Evolutionary conservation across 305 asterid species (phyloP), one percentile per base, ranked within the genome.

Genomic region (Solanum hybrid): DNA sequence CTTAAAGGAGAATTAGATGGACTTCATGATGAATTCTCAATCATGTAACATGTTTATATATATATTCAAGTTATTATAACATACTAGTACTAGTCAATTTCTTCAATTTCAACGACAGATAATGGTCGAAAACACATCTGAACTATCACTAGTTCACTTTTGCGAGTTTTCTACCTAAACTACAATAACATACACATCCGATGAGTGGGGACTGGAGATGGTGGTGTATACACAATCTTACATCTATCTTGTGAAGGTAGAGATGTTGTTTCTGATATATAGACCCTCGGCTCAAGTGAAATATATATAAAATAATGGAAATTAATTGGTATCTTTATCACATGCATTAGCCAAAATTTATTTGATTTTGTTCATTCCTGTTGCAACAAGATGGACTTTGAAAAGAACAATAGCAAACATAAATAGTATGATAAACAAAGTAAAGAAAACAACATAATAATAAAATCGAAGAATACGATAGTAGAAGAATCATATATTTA

Each of bases 1-100:
- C 93, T 96, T 17, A 96, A 93, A 90, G 96, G 99, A 24, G 99
- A 94, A 90, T 35, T 97, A 40, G 99, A 95, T 92, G 99, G 99
- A 13, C 92, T 97, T 17, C 98, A 97, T 81, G 99, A 96, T 64
- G 99, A 94, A 88, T 97, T 97, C 91, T 95, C 99, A 46, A 93
- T 97, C 42, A 97, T 96, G 98, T 95, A 92, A 93, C 40, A 46
- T 82, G 73, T 77, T 77, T 22, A 27, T 32, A 82, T 31, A 82
- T n/a, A 66, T 46, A 42, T 27, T 46, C 10, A 82, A 46, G 38
- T 42, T 42, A 24, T 82, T 29, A 82, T 24, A 80, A 13, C 27
- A 72, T 72, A 72, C 22, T 24, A 24, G 32, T 24, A 24, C 76
- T 69, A 24, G 76, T 24, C 76, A 20, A 26, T 80, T 80, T 24